Evolutionary conservation across 140 eudicot species (phyloP).

Genomic region (Anethum foeniculum): DNA sequence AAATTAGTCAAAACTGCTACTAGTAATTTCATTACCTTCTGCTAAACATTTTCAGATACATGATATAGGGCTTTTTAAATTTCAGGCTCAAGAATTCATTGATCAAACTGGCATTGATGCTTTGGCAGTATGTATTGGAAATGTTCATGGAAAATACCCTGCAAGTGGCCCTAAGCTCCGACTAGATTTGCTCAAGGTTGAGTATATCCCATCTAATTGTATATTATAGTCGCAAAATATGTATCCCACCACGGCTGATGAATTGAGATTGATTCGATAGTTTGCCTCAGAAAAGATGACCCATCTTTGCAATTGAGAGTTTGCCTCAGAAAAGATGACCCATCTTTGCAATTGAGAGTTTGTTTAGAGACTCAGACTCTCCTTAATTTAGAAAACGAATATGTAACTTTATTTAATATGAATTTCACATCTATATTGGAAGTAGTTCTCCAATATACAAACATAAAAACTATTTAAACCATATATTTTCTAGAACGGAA

Average conservation of each 20-base stretch:
- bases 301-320: background rate
- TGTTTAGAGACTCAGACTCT: background rate
- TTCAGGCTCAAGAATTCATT: slow-evolving; percentile 86
- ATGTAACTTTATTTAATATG: background rate
- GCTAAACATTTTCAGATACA: background rate
- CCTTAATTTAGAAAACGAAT: background rate
- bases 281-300: background rate
- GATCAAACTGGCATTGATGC: slow-evolving; percentile 86
- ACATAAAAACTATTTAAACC: background rate
- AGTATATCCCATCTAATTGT: background rate
- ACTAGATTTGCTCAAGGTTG: slow-evolving; percentile 84
- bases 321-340: background rate
- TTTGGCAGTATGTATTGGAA: slow-evolving; percentile 96
- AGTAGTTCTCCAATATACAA: background rate
- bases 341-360: background rate
- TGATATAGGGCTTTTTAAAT: slow-evolving; percentile 11
- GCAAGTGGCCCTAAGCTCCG: slow-evolving; percentile 84
- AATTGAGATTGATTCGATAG: background rate
- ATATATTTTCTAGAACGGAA: background rate
- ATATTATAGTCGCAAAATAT: background rate
- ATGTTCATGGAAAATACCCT: slow-evolving; percentile 98
- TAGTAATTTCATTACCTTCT: background rate
- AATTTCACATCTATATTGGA: background rate
- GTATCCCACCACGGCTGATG: background rate
- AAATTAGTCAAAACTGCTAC: background rate